Conservation (phyloP, 768 basidiomycete species). For the Suillus brevipes region DNA sequence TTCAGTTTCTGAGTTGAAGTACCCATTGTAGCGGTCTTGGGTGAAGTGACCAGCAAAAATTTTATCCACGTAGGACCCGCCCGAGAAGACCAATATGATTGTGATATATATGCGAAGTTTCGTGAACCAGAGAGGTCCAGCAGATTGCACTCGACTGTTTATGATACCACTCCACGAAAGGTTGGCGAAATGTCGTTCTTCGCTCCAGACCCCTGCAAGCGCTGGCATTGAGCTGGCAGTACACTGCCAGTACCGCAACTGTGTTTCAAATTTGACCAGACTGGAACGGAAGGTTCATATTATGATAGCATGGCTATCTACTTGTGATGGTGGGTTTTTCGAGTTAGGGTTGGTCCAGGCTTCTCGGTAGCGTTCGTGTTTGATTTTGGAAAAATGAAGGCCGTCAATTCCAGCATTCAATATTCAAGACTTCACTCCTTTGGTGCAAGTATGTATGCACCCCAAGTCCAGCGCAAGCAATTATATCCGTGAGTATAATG, state of each 20-base stretch:
- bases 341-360: not conserved
- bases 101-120: not conserved
- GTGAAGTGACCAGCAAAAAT: not conserved
- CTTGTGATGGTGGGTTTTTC: not conserved
- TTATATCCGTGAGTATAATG: slow-evolving; percentile 1
- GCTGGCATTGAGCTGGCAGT: not conserved
- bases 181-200: not conserved
- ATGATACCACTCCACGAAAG: not conserved
- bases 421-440: not conserved
- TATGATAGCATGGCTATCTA: not conserved
- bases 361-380: not conserved
- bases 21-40: not conserved
- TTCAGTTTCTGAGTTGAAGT: not conserved
- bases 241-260: not conserved
- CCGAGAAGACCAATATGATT: not conserved
- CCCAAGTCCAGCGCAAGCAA: not conserved
- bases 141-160: not conserved
- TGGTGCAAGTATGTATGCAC: not conserved
- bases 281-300: not conserved
- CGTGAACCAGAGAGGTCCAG: not conserved
- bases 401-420: not conserved
- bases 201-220: not conserved
- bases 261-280: not conserved
- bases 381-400: not conserved
- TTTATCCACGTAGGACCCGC: not conserved